Percentiles rank a stretch among this genome's conserved stretches.
Evolutionary conservation across 2,329 filamentous ascomycete species (phyloP).

Genomic region (Colletotrichum simmondsii): DNA sequence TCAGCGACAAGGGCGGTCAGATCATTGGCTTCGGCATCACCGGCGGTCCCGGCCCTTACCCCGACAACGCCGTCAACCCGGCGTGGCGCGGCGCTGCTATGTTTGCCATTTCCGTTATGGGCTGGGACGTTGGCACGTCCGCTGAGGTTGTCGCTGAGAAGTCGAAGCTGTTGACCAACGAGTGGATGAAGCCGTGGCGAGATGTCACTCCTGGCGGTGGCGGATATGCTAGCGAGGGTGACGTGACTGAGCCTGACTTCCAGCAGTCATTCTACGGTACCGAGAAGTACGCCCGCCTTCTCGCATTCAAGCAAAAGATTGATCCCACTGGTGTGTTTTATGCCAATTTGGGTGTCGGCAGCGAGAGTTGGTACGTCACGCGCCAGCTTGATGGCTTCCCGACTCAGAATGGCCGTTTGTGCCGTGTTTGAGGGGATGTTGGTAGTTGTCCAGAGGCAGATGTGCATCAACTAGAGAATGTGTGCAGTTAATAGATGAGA

Average conservation of each 20-base stretch:
- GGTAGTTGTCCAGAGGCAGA: fast-evolving
- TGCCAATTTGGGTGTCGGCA: constrained; percentile 41
- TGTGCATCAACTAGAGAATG: background rate
- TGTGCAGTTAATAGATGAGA: background rate
- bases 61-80: constrained; percentile 51
- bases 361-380: constrained; percentile 39
- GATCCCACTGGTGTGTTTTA: constrained; percentile 44
- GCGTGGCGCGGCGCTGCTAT: constrained; percentile 56
- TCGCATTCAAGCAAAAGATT: constrained; percentile 42
- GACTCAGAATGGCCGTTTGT: constrained; percentile 35
- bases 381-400: constrained; percentile 15
- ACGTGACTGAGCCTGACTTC: constrained; percentile 44
- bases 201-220: constrained; percentile 40
- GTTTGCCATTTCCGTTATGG: constrained; percentile 43
- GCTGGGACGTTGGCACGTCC: constrained; percentile 13
- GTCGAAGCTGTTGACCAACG: constrained; percentile 41
- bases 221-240: constrained; percentile 44
- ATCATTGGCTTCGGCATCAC: constrained; percentile 54
- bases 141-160: constrained; percentile 34
- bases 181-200: constrained; percentile 44
- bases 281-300: constrained; percentile 41
- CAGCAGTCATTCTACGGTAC: constrained; percentile 43
- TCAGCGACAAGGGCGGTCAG: constrained; percentile 52
- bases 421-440: background rate
- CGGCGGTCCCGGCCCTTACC: constrained; percentile 41